Percentiles rank a stretch among this genome's conserved stretches.
These are phyloP conservation scores for Suillus placidus DNA, from an alignment of 768 basidiomycete genomes.

Conservation along the genomic window DNA sequence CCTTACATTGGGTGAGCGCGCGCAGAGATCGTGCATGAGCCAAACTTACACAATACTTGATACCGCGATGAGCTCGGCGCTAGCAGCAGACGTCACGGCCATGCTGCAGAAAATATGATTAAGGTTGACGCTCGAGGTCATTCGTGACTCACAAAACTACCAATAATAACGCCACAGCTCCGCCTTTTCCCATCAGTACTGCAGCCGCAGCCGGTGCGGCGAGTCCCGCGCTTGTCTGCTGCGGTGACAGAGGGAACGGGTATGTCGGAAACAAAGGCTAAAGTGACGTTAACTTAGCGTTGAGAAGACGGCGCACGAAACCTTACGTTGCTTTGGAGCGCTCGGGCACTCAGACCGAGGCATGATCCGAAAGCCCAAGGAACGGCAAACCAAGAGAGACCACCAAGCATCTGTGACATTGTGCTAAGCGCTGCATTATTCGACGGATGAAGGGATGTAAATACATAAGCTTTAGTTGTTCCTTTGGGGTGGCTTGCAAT, in stretches of 20 bases:
- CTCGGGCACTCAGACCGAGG: slow-evolving; percentile 32
- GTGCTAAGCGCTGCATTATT: not conserved
- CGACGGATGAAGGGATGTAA: not conserved
- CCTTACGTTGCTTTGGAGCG: slow-evolving; percentile 17
- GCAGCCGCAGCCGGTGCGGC: slow-evolving; percentile 37
- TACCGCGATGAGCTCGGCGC: slow-evolving; percentile 40
- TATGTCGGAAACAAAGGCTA: slow-evolving; percentile 45
- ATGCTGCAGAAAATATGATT: slow-evolving; percentile 17
- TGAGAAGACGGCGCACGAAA: not conserved
- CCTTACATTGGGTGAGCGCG: slow-evolving; percentile 18
- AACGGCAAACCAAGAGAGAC: slow-evolving; percentile 39
- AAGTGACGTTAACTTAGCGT: slow-evolving; percentile 1
- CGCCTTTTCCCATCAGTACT: slow-evolving; percentile 37
- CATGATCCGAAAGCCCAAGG: slow-evolving; percentile 38
- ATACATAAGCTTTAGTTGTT: slow-evolving; percentile 39
- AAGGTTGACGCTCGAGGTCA: not conserved
- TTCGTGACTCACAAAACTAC: slow-evolving; percentile 28
- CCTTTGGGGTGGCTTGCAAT: slow-evolving; percentile 38
- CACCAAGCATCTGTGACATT: slow-evolving; percentile 40
- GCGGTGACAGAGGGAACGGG: slow-evolving; percentile 10
- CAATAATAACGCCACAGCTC: slow-evolving; percentile 37
- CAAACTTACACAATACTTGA: slow-evolving; percentile 27
- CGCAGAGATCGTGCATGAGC: not conserved
- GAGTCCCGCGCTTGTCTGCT: slow-evolving; percentile 27
- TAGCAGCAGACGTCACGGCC: slow-evolving; percentile 39